Evolutionary conservation across 768 basidiomycete species (phyloP).

Genomic region (Phlebiopsis gigantea): DNA sequence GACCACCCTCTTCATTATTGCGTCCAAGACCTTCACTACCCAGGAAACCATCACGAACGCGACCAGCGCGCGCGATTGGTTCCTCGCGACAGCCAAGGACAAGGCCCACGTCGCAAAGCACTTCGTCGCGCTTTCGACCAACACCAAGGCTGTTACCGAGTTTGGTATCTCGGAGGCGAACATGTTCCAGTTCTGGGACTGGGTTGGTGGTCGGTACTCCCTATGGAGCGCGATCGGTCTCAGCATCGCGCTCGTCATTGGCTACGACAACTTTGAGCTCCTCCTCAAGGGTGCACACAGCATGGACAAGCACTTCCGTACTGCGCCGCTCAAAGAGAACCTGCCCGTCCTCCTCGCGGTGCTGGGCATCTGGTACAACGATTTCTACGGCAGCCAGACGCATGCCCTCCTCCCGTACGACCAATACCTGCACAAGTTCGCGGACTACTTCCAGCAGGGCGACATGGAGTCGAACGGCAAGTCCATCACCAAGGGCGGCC

Average conservation of each 20-base stretch:
- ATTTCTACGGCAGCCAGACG: conserved; percentile 97
- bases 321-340: conserved; percentile 82
- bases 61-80: conserved; percentile 91
- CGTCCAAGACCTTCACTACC: conserved; percentile 99
- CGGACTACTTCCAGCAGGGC: conserved; percentile 99
- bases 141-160: conserved; percentile 85
- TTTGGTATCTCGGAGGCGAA: conserved; percentile 90
- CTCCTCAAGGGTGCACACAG: conserved; percentile 90
- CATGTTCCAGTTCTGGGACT: conserved; percentile 99
- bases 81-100: conserved; percentile 78
- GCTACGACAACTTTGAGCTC: conserved; percentile 90
- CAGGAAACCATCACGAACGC: conserved; percentile 99
- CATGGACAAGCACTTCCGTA: conserved; percentile 97
- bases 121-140: conserved; percentile 97
- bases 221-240: conserved; percentile 98
- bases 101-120: conserved; percentile 95
- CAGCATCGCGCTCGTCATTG: conserved; percentile 89
- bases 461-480: conserved; percentile 99
- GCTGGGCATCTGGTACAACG: conserved; percentile 97
- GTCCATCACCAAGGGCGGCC: conserved; percentile 88
- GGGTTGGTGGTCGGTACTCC: conserved; percentile 98
- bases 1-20: conserved; percentile 94
- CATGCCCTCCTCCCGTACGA: conserved; percentile 95
- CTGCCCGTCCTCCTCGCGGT: conserved; percentile 88
- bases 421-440: conserved; percentile 98